Conservation (phyloP, 2,329 filamentous ascomycete genomes). For the Teratosphaeria gauchensis region DNA sequence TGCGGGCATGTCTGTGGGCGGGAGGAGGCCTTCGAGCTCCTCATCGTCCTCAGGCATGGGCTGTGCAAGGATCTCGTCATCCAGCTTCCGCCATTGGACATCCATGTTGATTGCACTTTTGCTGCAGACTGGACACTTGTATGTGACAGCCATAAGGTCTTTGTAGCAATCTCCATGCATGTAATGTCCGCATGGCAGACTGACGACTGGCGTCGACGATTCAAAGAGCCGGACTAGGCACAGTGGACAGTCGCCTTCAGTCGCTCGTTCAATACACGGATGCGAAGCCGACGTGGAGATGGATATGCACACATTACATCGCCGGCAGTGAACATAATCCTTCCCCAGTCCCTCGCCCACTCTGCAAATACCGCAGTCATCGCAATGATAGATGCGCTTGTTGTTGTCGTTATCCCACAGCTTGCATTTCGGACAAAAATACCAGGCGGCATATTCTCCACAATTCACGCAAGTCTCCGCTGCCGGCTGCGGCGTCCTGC, state of each 20-base stretch:
- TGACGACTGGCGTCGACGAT: constrained; percentile 77
- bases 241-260: constrained; percentile 92
- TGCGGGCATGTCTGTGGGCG: constrained; percentile 1
- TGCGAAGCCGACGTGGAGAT: constrained; percentile 78
- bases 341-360: constrained; percentile 86
- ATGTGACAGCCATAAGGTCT: constrained; percentile 78
- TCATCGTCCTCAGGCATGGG: constrained; percentile 63
- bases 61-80: constrained; percentile 75
- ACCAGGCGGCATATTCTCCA: constrained; percentile 67
- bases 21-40: constrained; percentile 20
- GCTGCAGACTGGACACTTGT: constrained; percentile 94
- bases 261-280: constrained; percentile 88
- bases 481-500: constrained; percentile 72
- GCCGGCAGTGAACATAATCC: constrained; percentile 98
- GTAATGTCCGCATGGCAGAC: constrained; percentile 92
- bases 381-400: constrained; percentile 92
- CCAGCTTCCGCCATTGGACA: constrained; percentile 80
- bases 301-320: constrained; percentile 86
- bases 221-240: constrained; percentile 96
- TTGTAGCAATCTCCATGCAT: constrained; percentile 87
- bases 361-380: constrained; percentile 90
- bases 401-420: constrained; percentile 89
- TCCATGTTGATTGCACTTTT: constrained; percentile 98
- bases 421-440: constrained; percentile 92
- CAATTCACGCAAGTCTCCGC: constrained; percentile 70